Conservation (phyloP, 2,329 filamentous ascomycete species). For the Coleophoma crateriformis region DNA sequence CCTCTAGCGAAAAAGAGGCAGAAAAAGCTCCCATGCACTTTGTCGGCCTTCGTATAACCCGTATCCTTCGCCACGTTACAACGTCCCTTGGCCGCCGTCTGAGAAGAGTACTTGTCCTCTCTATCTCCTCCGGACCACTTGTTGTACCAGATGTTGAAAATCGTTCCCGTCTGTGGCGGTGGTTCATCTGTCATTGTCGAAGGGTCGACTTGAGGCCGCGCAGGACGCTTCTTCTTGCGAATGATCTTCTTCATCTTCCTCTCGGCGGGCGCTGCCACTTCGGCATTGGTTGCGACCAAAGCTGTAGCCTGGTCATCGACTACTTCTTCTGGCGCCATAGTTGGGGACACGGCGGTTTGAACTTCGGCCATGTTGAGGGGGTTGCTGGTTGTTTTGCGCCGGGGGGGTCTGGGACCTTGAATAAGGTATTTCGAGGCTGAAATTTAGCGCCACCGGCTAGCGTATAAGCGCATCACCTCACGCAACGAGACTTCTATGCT, state of each 20-base stretch:
- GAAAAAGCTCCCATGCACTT: conserved; percentile 76
- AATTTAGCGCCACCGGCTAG: no score
- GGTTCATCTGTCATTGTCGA: conserved; percentile 77
- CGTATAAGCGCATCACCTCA: no score
- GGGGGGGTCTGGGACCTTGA: not conserved
- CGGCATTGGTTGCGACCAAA: conserved; percentile 20
- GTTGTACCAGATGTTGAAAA: conserved; percentile 99
- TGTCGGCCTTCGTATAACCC: conserved; percentile 75
- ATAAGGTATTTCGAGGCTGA: no score
- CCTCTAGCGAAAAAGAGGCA: conserved; percentile 90
- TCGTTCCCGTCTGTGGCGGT: conserved; percentile 86
- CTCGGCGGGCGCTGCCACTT: conserved; percentile 19
- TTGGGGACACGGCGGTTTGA: conserved; percentile 16
- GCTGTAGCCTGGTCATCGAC: conserved; percentile 13
- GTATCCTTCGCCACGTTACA: conserved; percentile 80
- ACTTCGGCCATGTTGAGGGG: conserved; percentile 16
- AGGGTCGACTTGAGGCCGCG: conserved; percentile 85
- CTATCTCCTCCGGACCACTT: conserved; percentile 96
- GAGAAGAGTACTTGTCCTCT: conserved; percentile 83
- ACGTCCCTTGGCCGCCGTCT: conserved; percentile 75
- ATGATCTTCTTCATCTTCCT: conserved; percentile 84
- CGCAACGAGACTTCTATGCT: no score
- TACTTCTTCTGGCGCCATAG: conserved; percentile 11
- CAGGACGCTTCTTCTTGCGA: conserved; percentile 83
- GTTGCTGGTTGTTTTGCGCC: not conserved